Evolutionary conservation across 108 stramenopile genomes (phyloP), one percentile per base, ranked within the genome.

Genomic region (Fragilaria crotonensis): DNA sequence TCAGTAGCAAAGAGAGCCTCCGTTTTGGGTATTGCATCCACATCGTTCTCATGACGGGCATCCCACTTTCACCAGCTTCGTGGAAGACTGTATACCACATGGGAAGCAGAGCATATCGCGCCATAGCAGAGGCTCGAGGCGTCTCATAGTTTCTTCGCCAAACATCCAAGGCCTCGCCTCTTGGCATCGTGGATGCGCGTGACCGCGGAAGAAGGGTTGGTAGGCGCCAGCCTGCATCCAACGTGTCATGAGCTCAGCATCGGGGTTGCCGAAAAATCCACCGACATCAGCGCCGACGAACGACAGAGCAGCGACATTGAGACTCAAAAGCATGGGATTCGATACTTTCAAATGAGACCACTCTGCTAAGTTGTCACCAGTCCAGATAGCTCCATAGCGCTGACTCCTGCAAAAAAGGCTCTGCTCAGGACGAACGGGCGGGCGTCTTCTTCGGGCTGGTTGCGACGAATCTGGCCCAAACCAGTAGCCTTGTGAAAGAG

Each of bases 281-380:
- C 99, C 99, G 1, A 98, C 99, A 76, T 99, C 99, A 1, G 99
- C 97, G 11, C 99, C 99, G 11, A 90, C 94, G 66, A 99, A 99
- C 2, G 93, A 85, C 28, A 98, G 58, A 1, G 97, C 97, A 30
- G 80, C 94, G 19, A 95, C 65, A 58, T 92, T 93, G 50, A 98
- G 76, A 67, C 93, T 75, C 21, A 99, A 75, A 30, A 99, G 80
- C 99, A 99, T 99, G 0, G 96, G 96, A 23, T 87, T 58, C 18
- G 97, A 80, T n/a, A 94, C 77, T 52, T 79, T 73, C 25, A 99
- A 79, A 64, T 98, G 96, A 0, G 76, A 76, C 99, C 99, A 99
- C 51, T 84, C 57, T 19, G 99, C 96, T 11, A 75, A 79, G 60
- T 99, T 99, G 65, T 99, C 99, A 27, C 99, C 97, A n/a, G 99